A percentile compares a stretch with the other conserved stretches of the same genome.
Conservation (phyloP, 2,329 filamentous ascomycete species). For the Cladophialophora carrionii region DNA sequence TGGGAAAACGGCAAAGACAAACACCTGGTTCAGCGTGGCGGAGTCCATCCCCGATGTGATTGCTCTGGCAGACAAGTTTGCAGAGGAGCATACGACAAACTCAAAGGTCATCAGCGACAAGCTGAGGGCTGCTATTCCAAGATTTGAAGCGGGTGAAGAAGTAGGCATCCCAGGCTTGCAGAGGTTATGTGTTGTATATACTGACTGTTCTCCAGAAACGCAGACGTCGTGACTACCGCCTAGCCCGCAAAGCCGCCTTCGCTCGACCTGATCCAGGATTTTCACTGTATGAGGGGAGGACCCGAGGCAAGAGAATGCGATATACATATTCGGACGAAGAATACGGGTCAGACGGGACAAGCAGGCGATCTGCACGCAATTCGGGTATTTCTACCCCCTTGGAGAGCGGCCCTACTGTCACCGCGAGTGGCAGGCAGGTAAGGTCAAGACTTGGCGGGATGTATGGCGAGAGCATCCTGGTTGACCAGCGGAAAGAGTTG, state of each 20-base stretch:
- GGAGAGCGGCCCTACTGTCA: conserved; percentile 69
- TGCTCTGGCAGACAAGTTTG: conserved; percentile 73
- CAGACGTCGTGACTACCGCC: conserved; percentile 86
- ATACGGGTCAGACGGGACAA: conserved; percentile 63
- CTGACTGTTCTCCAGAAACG: conserved; percentile 69
- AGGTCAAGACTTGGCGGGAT: conserved; percentile 57
- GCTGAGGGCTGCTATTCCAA: conserved; percentile 77
- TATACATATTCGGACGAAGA: conserved; percentile 91
- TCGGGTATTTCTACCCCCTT: conserved; percentile 73
- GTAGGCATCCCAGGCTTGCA: conserved; percentile 52
- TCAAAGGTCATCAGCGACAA: conserved; percentile 76
- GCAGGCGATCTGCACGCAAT: conserved; percentile 66
- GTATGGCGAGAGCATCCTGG: conserved; percentile 61
- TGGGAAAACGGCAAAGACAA: conserved; percentile 67
- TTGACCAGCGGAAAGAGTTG: conserved; percentile 51
- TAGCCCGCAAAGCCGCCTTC: conserved; percentile 83
- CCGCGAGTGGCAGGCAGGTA: conserved; percentile 85
- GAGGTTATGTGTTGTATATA: conserved; percentile 33
- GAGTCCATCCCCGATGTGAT: conserved; percentile 86
- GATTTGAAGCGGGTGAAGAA: conserved; percentile 92
- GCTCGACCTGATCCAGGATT: conserved; percentile 84
- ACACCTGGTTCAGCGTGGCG: conserved; percentile 91
- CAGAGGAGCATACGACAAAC: conserved; percentile 72
- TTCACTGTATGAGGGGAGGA: conserved; percentile 93
- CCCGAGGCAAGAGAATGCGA: conserved; percentile 91